Base-by-base conservation (phyloP, 2,329 filamentous ascomycete species). In the Nakataea oryzae region DNA sequence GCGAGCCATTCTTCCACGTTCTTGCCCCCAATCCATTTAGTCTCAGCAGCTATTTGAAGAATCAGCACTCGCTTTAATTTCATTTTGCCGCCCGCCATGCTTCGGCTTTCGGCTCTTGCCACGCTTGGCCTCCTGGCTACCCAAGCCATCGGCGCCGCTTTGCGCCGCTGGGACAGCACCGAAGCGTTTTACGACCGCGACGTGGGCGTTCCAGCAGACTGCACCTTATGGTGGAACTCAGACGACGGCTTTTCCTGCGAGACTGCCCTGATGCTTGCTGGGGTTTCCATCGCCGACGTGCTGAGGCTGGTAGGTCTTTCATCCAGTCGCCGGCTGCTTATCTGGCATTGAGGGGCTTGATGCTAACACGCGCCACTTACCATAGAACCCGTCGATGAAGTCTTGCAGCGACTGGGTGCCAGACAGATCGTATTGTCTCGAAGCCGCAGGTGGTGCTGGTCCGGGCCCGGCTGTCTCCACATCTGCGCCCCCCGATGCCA, bases 181-280 rank as follows among this genome's bases (percentile, higher is more conserved):
- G 26, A 13, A 24, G 58, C 62, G 50, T 50, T 61, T 54, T 63
- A 56, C 41, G 32, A 62, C 6, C 30, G 50, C 27, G 61, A 62
- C 17, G n/a, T 56, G 11, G 34, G 27, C 9, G 50, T 50, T 17
- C 62, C 62, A 12, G 60, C 62, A 11, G 62, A 59, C 47, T 63
- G 62, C 41, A 63, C 47, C 13, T 27, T 63, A 26, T 63, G 62
- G 62, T 63, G 60, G 59, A 62, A 63, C 56, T 54, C 60, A 6
- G 62, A 63, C 27, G 59, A 63, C 29, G 62, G 62, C 17, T 3
- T 63, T 12, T 59, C 54, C 60, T 63, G 62, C n/a, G 62, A 63
- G 26, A 59, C 60, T 28, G 62, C 54, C 17, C 62, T 63, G 21
- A 13, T 41, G 12, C 32, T 63, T 28, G 60, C 54, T 7, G 62